phyloP scores from a whole-genome alignment of 305 asterid species.

The Striga hermonthica region DNA sequence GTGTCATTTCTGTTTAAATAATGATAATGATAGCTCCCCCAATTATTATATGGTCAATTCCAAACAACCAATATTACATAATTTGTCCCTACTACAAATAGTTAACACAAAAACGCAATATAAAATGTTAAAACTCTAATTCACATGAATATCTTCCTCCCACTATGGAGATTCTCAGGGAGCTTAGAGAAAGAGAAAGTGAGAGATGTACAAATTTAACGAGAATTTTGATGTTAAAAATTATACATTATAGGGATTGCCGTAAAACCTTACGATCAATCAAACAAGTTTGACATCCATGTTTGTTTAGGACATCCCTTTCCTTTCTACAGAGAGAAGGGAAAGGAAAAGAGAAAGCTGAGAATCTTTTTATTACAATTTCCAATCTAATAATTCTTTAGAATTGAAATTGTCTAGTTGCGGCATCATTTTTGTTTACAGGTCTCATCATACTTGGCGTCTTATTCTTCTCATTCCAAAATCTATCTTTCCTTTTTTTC shows the following conservation, averaged over 20 bases:
- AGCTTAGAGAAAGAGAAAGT: no score
- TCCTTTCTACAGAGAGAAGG: neutral
- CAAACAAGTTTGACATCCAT: conserved; percentile 6
- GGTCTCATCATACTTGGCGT: neutral
- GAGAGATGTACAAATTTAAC: no score
- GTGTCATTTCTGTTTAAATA: neutral
- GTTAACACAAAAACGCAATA: no score
- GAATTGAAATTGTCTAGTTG: neutral
- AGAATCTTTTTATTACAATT: neutral
- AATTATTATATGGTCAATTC: no score
- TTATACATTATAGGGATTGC: neutral
- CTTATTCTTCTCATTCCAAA: conserved; percentile 21
- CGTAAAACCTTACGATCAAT: neutral
- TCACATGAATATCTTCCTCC: no score
- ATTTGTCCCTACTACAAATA: no score
- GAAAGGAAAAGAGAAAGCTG: neutral
- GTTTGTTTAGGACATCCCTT: neutral
- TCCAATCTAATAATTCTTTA: conserved; percentile 5
- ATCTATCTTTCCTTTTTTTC: neutral
- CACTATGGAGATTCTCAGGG: no score
- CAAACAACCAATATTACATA: no score
- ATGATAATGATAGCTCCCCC: neutral
- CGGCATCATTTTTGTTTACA: conserved; percentile 3
- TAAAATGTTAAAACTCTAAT: no score
- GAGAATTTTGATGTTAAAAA: no score